These are phyloP conservation scores for Coemansia sp. DNA, from an alignment of 192 early-diverging fungal species.

Conservation along the genomic window DNA sequence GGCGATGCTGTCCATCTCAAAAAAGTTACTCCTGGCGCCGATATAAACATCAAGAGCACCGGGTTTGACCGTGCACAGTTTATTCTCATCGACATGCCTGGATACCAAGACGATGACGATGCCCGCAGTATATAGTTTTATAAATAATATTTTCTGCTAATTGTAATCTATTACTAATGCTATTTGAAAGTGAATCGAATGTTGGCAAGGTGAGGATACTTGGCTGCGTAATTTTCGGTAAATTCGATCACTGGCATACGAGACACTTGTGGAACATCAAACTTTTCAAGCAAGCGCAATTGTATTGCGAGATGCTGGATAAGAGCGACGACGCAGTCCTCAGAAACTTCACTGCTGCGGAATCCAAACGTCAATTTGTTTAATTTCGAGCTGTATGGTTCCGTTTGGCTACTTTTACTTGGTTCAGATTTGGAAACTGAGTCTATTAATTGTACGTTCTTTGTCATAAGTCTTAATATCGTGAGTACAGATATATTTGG, in stretches of 20 bases:
- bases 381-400: neutral
- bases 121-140: conserved; percentile 23
- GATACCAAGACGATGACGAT: conserved; percentile 27
- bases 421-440: neutral
- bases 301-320: neutral
- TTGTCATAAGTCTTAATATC: neutral
- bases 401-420: neutral
- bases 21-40: conserved; percentile 19
- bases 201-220: neutral
- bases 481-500: neutral
- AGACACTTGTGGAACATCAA: neutral
- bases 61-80: conserved; percentile 54
- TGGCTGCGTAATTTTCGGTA: neutral
- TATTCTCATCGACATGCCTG: conserved; percentile 48
- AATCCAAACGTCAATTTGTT: neutral
- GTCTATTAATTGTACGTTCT: neutral
- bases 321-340: neutral
- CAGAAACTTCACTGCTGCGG: neutral
- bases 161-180: neutral
- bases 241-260: neutral
- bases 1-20: conserved; percentile 43
- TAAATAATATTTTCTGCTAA: neutral
- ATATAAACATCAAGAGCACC: conserved; percentile 33
- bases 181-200: neutral
- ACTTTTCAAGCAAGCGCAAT: neutral